Percentiles rank a stretch among this genome's conserved stretches.
Evolutionary conservation across 164 flowering plant species (phyloP).

Genomic region (Berberis vulgaris): DNA sequence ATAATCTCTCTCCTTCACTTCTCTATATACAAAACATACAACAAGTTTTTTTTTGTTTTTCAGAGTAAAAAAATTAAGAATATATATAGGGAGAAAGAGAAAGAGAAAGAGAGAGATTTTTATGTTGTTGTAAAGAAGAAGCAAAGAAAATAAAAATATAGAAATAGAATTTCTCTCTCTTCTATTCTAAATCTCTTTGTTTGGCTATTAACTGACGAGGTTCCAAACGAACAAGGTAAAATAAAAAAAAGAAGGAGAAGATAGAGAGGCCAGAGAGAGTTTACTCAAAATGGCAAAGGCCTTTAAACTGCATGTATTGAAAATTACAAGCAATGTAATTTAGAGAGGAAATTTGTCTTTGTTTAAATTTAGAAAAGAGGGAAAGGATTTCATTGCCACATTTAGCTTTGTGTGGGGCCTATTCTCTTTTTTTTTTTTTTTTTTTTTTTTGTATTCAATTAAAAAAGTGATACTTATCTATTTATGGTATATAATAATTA

Average conservation of each 20-base stretch:
- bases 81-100: too few species aligned
- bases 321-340: conserved; percentile 22
- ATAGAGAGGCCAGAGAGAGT: conserved; percentile 19
- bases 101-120: too few species aligned
- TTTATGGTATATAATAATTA: too few species aligned
- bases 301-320: conserved; percentile 47
- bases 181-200: conserved; percentile 6
- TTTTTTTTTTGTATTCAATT: too few species aligned
- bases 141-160: neutral
- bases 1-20: neutral
- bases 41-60: too few species aligned
- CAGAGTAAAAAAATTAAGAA: too few species aligned
- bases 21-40: neutral
- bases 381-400: too few species aligned
- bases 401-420: too few species aligned
- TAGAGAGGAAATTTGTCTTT: conserved; percentile 3
- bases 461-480: too few species aligned
- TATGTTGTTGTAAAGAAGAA: neutral
- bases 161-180: neutral
- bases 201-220: neutral
- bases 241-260: conserved; percentile 24
- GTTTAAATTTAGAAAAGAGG: too few species aligned
- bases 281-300: conserved; percentile 26
- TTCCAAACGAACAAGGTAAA: conserved; percentile 18
- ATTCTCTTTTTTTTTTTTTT: too few species aligned